Base-by-base conservation (phyloP, 805 yeast genomes). In the Teunomyces gatunensis region DNA sequence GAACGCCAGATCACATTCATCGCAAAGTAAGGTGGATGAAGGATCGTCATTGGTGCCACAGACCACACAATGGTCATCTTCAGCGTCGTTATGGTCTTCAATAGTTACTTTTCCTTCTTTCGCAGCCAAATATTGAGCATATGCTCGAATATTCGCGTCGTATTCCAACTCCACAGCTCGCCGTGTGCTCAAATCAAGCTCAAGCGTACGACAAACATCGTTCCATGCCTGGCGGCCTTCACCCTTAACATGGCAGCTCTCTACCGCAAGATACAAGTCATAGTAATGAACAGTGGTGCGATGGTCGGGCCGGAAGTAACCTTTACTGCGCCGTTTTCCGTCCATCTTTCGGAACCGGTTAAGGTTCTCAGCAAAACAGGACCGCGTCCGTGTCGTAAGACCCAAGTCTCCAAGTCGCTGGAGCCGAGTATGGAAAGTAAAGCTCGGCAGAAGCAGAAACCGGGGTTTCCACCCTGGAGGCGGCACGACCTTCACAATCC, bases 1-100 rank as follows among this genome's bases (percentile, higher is more conserved):
- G 63, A 70, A 89, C 1, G 80, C 77, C 44, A 75, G 76, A 49
- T 85, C 81, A 59, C 97, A 91, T 33, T 85, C 85, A 55, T 84
- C 87, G 63, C 97, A 91, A 5, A 80, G 58, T 18, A 85, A 62
- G 3, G 81, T 79, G 27, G 69, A 64, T 2, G 68, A 64, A 0
- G 83, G 81, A 6, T 74, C 63, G 45, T 73, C 71, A 46, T 68
- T 64, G 10, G 60, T 64, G 15, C 74, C 71, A 55, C 90, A 85
- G 0, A 81, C 58, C 47, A 66, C 55, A 49, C 84, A 79, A 40
- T 67, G 68, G 15, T 69, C 76, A 11, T 55, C 60, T 18, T 57
- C 64, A 6, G 55, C 67, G 4, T 51, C 65, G 2, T 44, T 68
- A 15, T 56, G 57, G 17, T 57, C 48, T 6, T 64, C 71, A 10